Percentiles rank a stretch among this genome's conserved stretches.
These are phyloP conservation scores for Tetracladium marchalianum DNA, from an alignment of 495 filamentous ascomycete species.

Conservation along the genomic window DNA sequence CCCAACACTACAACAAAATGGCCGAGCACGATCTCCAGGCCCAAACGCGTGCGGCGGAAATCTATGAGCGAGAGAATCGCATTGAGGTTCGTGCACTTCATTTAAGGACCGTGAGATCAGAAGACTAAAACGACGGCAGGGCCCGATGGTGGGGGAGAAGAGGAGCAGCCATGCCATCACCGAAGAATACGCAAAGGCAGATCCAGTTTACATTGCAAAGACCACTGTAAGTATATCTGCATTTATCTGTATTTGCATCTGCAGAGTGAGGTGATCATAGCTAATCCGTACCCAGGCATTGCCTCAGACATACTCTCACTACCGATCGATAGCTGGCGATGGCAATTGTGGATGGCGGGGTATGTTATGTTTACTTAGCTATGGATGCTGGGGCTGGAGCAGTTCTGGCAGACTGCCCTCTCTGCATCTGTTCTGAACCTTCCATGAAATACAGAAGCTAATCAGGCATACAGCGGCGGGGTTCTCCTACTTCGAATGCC, in stretches of 20 bases:
- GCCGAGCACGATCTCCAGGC: slow-evolving; percentile 29
- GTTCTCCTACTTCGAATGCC: slow-evolving; percentile 84
- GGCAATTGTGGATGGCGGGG: slow-evolving; percentile 98
- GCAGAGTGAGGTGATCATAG: neutral
- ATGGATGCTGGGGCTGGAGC: neutral
- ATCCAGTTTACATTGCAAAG: slow-evolving; percentile 75
- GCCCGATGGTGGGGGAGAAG: slow-evolving; percentile 70
- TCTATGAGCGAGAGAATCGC: neutral
- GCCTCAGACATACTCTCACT: slow-evolving; percentile 75
- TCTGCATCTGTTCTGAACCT: no score
- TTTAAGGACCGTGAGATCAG: slow-evolving; percentile 1
- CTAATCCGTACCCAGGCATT: slow-evolving; percentile 49
- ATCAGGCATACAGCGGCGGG: slow-evolving; percentile 56
- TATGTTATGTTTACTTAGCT: no score
- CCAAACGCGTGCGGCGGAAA: slow-evolving; percentile 17
- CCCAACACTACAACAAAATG: slow-evolving; percentile 24
- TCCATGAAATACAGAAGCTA: slow-evolving; percentile 5
- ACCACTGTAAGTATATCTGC: slow-evolving; percentile 55
- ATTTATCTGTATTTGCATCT: slow-evolving; percentile 1
- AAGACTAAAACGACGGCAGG: slow-evolving; percentile 42
- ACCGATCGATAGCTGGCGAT: slow-evolving; percentile 81
- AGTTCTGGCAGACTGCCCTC: neutral
- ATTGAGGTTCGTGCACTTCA: neutral
- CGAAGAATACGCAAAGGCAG: slow-evolving; percentile 83
- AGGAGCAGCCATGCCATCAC: slow-evolving; percentile 69